Conservation (phyloP, 2,329 filamentous ascomycete genomes). For the Sporothrix brunneoviolacea region DNA sequence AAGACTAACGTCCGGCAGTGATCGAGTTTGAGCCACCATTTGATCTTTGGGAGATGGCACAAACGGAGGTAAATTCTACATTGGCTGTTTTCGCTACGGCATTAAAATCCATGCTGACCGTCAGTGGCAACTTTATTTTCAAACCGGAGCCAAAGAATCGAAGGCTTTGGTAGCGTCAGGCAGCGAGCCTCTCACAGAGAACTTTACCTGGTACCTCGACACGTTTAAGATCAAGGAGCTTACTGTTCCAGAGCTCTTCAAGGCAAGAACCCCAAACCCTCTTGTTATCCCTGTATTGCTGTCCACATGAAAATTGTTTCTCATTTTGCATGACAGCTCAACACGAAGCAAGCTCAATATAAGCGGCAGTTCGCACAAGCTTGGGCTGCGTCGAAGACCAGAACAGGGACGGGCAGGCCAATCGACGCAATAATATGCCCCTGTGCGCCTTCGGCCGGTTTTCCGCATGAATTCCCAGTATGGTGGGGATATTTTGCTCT, state of each 20-base stretch:
- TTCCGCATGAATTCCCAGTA: conserved; percentile 10
- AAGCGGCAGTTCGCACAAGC: neutral
- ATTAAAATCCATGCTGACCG: no score
- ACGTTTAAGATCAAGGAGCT: conserved; percentile 2
- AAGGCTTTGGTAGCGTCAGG: neutral
- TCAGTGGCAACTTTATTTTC: conserved; percentile 7
- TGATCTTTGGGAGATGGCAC: conserved; percentile 10
- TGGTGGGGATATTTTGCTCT: conserved; percentile 14
- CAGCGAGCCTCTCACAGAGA: neutral
- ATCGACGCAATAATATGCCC: conserved; percentile 50
- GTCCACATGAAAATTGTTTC: no score
- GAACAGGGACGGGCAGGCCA: conserved; percentile 29
- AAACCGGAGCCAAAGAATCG: conserved; percentile 4
- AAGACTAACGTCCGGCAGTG: neutral
- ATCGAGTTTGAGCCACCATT: conserved; percentile 8
- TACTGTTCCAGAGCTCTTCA: conserved; percentile 1
- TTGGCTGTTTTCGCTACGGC: no score
- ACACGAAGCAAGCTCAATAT: neutral
- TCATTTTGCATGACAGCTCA: neutral
- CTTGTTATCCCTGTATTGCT: no score
- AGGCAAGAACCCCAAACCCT: no score
- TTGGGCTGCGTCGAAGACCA: neutral
- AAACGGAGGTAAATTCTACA: neutral
- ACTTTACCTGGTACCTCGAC: conserved; percentile 1
- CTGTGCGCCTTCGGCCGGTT: conserved; percentile 31